Conservation (phyloP, 164 flowering plant genomes). For the Chloranthus sessilifolius region DNA sequence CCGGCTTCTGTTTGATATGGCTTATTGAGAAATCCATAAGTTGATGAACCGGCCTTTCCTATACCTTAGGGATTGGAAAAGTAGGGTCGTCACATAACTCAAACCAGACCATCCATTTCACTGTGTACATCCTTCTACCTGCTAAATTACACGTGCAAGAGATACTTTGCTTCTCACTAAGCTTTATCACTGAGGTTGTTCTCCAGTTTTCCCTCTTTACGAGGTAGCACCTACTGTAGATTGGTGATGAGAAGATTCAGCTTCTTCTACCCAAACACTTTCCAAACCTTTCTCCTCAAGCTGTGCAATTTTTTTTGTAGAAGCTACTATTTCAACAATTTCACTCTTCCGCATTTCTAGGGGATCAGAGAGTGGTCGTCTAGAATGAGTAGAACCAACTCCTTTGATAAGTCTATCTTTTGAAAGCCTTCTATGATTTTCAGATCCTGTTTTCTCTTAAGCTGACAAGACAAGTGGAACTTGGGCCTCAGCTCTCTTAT, state of each 20-base stretch:
- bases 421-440: constrained; percentile 14
- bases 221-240: constrained; percentile 22
- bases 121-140: constrained; percentile 71
- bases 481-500: constrained; percentile 21
- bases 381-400: constrained; percentile 20
- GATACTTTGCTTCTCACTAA: constrained; percentile 83
- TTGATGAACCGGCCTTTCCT: too few species aligned
- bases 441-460: constrained; percentile 25
- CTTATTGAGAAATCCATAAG: too few species aligned
- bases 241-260: constrained; percentile 23
- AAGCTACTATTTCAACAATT: constrained; percentile 64
- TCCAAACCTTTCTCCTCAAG: constrained; percentile 24
- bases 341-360: constrained; percentile 41
- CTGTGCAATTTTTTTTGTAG: constrained; percentile 29
- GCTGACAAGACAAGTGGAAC: constrained; percentile 30
- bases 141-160: constrained; percentile 90
- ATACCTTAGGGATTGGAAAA: too few species aligned
- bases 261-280: constrained; percentile 28
- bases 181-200: constrained; percentile 52
- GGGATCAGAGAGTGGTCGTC: constrained; percentile 17
- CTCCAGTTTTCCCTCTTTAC: constrained; percentile 39
- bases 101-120: constrained; percentile 67
- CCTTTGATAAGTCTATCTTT: constrained; percentile 23
- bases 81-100: too few species aligned
- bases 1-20: too few species aligned